Conservation (phyloP, 495 filamentous ascomycete genomes). For the Daldinia bambusicola region DNA sequence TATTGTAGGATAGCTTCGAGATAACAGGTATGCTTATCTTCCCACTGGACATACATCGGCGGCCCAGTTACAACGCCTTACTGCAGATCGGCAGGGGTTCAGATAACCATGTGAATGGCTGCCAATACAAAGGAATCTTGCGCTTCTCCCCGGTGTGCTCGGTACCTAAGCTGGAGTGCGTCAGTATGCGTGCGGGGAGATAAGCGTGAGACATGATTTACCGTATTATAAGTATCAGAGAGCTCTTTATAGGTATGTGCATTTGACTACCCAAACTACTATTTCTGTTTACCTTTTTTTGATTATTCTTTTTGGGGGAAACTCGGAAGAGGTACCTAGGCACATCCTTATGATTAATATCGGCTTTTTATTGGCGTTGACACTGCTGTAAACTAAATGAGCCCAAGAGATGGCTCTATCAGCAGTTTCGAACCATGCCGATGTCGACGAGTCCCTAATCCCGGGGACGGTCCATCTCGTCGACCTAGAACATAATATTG, state of each 20-base stretch:
- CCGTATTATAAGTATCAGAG: not conserved
- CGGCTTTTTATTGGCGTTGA: not conserved
- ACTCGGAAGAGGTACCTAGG: not conserved
- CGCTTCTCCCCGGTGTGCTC: constrained; percentile 21
- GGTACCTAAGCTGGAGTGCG: constrained; percentile 13
- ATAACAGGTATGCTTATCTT: constrained; percentile 29
- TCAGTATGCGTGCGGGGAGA: constrained; percentile 16
- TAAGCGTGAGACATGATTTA: constrained; percentile 13
- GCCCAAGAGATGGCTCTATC: constrained; percentile 35
- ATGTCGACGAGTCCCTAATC: constrained; percentile 56
- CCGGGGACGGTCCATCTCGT: constrained; percentile 67
- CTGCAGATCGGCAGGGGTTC: constrained; percentile 41
- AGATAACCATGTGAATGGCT: constrained; percentile 38
- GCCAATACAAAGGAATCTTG: constrained; percentile 17
- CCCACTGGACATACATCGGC: constrained; percentile 32
- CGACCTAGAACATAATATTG: constrained; percentile 58
- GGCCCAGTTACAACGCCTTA: constrained; percentile 11
- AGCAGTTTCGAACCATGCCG: constrained; percentile 25
- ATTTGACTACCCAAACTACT: not conserved
- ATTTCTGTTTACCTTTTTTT: too few species aligned
- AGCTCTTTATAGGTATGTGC: not conserved
- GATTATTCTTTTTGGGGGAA: not conserved
- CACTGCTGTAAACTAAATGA: not conserved
- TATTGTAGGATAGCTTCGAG: not conserved
- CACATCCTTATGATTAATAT: not conserved